Conservation (phyloP, 345 rosid species). For the Orychophragmus violaceus region DNA sequence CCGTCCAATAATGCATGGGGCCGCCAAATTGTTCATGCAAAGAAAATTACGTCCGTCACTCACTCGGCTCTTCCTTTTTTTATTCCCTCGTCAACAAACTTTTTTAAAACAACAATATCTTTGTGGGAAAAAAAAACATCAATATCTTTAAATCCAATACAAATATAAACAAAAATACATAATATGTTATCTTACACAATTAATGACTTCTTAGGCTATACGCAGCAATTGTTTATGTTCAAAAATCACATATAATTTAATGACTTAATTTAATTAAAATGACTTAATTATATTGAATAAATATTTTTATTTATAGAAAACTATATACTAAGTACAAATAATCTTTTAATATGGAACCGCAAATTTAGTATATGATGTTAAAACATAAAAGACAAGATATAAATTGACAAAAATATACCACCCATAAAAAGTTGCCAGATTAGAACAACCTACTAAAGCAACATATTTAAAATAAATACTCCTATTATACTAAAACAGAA, state of each 20-base stretch:
- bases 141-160: slow-evolving; percentile 11
- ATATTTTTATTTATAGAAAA: not conserved
- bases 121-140: no score
- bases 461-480: not conserved
- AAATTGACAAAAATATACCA: not conserved
- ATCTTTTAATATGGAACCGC: not conserved
- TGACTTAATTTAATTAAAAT: no score
- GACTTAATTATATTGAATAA: not conserved
- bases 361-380: not conserved
- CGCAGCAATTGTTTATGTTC: not conserved
- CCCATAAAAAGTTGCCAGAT: not conserved
- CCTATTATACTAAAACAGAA: not conserved
- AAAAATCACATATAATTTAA: not conserved
- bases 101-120: not conserved
- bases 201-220: not conserved
- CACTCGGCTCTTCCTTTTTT: not conserved
- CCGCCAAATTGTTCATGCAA: slow-evolving; percentile 20
- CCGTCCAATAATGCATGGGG: slow-evolving; percentile 23
- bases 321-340: not conserved
- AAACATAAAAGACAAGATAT: not conserved
- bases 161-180: not conserved
- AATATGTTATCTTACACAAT: not conserved
- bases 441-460: not conserved
- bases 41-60: slow-evolving; percentile 15
- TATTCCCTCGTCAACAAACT: slow-evolving; percentile 14